Conservation (phyloP, 208 protist species). For the Naegleria gruberi region DNA sequence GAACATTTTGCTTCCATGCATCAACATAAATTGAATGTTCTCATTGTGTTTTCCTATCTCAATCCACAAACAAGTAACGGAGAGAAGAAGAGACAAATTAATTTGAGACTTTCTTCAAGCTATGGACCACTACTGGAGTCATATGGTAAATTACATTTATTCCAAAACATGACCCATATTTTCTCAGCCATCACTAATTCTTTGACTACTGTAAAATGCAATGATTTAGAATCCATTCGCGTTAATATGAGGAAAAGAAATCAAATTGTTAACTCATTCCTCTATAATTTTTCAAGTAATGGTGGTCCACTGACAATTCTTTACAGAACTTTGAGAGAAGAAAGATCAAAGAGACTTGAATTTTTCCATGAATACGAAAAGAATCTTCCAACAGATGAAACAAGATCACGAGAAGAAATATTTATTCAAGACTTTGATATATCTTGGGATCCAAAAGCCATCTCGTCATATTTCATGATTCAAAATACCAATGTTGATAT, state of each 20-base stretch:
- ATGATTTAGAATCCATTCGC: too few relatives aligned
- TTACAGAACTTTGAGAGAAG: not conserved
- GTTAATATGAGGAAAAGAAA: too few relatives aligned
- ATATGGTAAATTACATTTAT: not conserved
- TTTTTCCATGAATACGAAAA: not conserved
- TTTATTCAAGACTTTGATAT: not conserved
- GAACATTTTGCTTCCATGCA: not conserved
- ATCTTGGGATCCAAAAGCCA: not conserved
- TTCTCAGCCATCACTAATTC: not conserved
- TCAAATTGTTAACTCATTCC: not conserved
- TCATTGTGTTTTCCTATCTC: not conserved
- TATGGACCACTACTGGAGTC: not conserved
- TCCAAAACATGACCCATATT: not conserved
- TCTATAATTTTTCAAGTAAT: not conserved
- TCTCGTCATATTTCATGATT: not conserved
- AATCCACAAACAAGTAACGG: not conserved
- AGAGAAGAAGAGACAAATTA: not conserved
- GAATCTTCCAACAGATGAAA: not conserved
- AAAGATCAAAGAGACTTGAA: not conserved
- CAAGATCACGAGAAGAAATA: too few relatives aligned
- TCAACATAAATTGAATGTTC: not conserved
- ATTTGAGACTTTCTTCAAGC: not conserved
- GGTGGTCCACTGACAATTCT: not conserved
- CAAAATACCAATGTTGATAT: not conserved
- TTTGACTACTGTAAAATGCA: too few relatives aligned